These are phyloP conservation scores for Shiraia bambusicola DNA, from an alignment of 2,329 filamentous ascomycete species.

Conservation along the genomic window DNA sequence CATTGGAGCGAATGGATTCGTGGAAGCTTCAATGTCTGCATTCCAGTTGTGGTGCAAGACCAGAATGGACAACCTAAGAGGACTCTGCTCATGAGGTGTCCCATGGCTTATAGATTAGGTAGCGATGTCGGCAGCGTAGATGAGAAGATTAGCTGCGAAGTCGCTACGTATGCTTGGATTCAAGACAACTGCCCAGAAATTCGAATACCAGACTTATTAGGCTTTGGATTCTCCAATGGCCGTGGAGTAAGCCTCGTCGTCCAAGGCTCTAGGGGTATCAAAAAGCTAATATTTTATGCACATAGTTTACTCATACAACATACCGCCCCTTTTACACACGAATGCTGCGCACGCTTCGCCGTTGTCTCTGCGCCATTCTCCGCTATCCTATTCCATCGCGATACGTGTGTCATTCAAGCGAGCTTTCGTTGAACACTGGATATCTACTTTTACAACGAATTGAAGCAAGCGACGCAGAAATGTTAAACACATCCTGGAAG, in stretches of 20 bases:
- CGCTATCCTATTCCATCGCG: background rate
- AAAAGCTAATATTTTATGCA: background rate
- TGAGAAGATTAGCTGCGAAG: slow-evolving; percentile 2
- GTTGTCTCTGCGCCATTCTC: background rate
- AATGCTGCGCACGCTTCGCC: background rate
- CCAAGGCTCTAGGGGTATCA: background rate
- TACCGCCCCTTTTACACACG: background rate
- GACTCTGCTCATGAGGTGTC: no score
- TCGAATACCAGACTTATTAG: background rate
- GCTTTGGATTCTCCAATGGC: background rate
- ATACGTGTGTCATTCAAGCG: background rate
- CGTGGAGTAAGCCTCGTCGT: background rate
- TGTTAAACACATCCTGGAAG: background rate
- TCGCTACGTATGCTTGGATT: slow-evolving; percentile 2
- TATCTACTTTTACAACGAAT: background rate
- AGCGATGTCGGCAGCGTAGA: background rate
- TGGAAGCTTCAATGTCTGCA: no score
- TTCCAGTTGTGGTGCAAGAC: no score
- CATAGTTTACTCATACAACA: background rate
- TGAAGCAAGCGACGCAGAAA: background rate
- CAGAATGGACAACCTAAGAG: no score
- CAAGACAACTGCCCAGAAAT: slow-evolving; percentile 2
- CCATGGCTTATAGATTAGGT: no score
- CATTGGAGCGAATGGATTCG: no score
- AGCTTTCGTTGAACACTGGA: background rate